phyloP scores from a whole-genome alignment of 2,329 filamentous ascomycete genomes.

The Hypoxylon sp. region DNA sequence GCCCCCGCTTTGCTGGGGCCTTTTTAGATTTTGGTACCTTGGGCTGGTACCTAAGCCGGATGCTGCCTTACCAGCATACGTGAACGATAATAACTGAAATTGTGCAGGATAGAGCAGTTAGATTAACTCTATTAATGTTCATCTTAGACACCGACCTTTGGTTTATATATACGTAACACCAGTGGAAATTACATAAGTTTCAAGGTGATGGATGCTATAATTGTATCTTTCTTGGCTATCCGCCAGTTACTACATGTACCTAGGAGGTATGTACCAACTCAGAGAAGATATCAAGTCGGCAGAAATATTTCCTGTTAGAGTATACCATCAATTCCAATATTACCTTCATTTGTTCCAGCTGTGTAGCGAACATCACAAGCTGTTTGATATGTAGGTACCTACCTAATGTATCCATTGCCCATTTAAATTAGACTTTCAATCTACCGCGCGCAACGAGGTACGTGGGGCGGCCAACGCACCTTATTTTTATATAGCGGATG shows the following conservation, averaged over 20 bases:
- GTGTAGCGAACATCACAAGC: too few relatives aligned
- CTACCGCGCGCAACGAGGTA: background rate
- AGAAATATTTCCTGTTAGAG: too few relatives aligned
- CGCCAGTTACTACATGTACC: too few relatives aligned
- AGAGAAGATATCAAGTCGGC: background rate
- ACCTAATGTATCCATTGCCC: background rate
- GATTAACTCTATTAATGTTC: background rate
- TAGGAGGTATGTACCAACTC: too few relatives aligned
- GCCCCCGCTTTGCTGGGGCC: conserved; percentile 23
- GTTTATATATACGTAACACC: background rate
- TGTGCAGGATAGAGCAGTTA: too few relatives aligned
- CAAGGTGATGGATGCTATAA: background rate
- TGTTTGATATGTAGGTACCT: background rate
- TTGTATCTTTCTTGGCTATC: background rate
- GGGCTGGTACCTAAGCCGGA: too few relatives aligned
- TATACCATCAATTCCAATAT: too few relatives aligned
- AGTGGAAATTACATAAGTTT: background rate
- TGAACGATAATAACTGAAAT: too few relatives aligned
- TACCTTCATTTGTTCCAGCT: too few relatives aligned
- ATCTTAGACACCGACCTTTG: background rate
- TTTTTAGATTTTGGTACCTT: background rate
- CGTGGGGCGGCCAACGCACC: conserved; percentile 9
- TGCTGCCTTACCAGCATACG: background rate
- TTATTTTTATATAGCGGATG: background rate
- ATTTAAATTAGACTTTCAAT: too few relatives aligned